Evolutionary conservation across 805 yeast genomes (phyloP), one percentile per base, ranked within the genome.

Genomic region (Jamesozyma hellenica): DNA sequence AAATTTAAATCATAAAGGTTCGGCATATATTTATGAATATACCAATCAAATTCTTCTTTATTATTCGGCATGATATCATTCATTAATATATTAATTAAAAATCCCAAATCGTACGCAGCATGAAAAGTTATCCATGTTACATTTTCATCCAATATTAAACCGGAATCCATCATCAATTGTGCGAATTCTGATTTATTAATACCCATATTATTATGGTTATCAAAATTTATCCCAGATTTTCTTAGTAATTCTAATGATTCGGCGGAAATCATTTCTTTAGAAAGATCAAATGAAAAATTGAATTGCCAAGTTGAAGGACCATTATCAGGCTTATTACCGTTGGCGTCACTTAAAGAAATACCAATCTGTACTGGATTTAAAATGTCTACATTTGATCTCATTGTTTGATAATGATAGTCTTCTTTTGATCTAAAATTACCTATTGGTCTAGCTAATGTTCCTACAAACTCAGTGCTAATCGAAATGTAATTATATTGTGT

Each of bases 351-450:
- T 18, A 86, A 61, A 0, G 94, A 78, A 32, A 86, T 67, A 19
- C 94, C 94, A 40, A 92, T 72, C 62, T 92, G 98, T 40, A 92
- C 79, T 42, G 92, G 75, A 51, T 81, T 79, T 49, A 88, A 64
- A 41, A 92, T 68, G 60, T 92, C 98, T 3, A 92, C 83, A 58
- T 92, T 92, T 9, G 94, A 71, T 55, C 98, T 73, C 63, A 92
- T 72, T 0, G 97, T 90, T 61, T 92, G 98, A 57, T 90, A 92
- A 60, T 92, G 97, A 61, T 87, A 92, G 60, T 92, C 97, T 18
- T 82, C 72, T 13, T 92, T 83, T 2, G 92, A 78, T 51, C 85
- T 77, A 63, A 92, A 92, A 15, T 84, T 77, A 15, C 98, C 98
- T 44, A 92, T 83, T 13, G 98, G 98, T 51, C 98, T 74, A 2